These are phyloP conservation scores for Tylopilus rubrobrunneus DNA, from an alignment of 768 basidiomycete genomes.

Conservation along the genomic window DNA sequence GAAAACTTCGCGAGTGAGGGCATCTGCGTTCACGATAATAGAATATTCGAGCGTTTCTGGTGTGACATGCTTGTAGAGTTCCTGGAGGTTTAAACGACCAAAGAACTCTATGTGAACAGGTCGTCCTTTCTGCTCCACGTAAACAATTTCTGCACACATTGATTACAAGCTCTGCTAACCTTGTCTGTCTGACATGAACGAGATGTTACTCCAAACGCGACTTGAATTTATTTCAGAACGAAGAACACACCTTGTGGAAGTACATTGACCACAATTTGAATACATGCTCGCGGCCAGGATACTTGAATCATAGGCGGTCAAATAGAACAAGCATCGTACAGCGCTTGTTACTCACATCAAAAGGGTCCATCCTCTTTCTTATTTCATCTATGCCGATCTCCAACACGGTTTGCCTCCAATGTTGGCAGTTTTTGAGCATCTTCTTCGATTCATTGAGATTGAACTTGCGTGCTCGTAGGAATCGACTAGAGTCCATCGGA, in stretches of 20 bases:
- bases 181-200: slow-evolving; percentile 54
- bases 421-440: slow-evolving; percentile 64
- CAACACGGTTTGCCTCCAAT: slow-evolving; percentile 64
- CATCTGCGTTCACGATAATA: slow-evolving; percentile 62
- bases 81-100: slow-evolving; percentile 53
- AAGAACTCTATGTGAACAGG: slow-evolving; percentile 68
- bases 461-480: slow-evolving; percentile 69
- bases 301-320: slow-evolving; percentile 37
- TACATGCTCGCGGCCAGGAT: slow-evolving; percentile 62
- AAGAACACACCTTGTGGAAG: slow-evolving; percentile 60
- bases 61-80: slow-evolving; percentile 52
- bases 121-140: slow-evolving; percentile 52
- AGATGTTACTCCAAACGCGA: neutral
- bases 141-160: neutral
- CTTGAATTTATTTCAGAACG: neutral
- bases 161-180: slow-evolving; percentile 33
- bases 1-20: slow-evolving; percentile 59
- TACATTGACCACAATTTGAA: slow-evolving; percentile 78
- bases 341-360: slow-evolving; percentile 48
- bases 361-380: slow-evolving; percentile 60
- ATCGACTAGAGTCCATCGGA: slow-evolving; percentile 46
- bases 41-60: slow-evolving; percentile 63
- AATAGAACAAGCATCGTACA: neutral
- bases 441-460: slow-evolving; percentile 53
- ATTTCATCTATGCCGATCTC: slow-evolving; percentile 65